phyloP scores from a whole-genome alignment of 2,329 filamentous ascomycete genomes.

The Cordyceps militaris region DNA sequence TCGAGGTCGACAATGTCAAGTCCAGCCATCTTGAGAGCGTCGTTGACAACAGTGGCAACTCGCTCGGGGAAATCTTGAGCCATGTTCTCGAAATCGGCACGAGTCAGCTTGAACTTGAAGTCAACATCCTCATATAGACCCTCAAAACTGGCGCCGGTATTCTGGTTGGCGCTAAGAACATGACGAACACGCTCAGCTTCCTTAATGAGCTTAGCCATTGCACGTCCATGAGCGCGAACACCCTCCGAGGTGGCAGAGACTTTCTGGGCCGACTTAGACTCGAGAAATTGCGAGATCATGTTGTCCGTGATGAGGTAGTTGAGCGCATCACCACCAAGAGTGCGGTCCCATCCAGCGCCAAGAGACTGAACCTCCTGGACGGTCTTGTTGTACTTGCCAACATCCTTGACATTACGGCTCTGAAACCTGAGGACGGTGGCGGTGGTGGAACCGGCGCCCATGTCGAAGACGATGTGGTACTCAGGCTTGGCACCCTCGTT shows the following conservation, averaged over 20 bases:
- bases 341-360: slow-evolving; percentile 81
- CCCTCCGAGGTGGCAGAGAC: slow-evolving; percentile 53
- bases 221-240: slow-evolving; percentile 70
- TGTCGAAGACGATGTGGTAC: slow-evolving; percentile 90
- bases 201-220: slow-evolving; percentile 85
- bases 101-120: slow-evolving; percentile 83
- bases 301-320: slow-evolving; percentile 85
- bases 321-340: slow-evolving; percentile 81
- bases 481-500: slow-evolving; percentile 81
- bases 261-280: slow-evolving; percentile 60
- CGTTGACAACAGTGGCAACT: slow-evolving; percentile 61
- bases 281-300: slow-evolving; percentile 74
- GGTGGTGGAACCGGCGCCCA: slow-evolving; percentile 92
- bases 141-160: slow-evolving; percentile 76
- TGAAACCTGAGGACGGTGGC: slow-evolving; percentile 88
- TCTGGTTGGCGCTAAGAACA: slow-evolving; percentile 85
- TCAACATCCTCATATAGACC: slow-evolving; percentile 86
- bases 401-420: slow-evolving; percentile 79
- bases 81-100: slow-evolving; percentile 74
- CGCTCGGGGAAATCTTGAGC: slow-evolving; percentile 60
- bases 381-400: slow-evolving; percentile 92
- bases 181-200: slow-evolving; percentile 83
- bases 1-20: slow-evolving; percentile 70
- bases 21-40: slow-evolving; percentile 67
- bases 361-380: slow-evolving; percentile 90